Base-by-base conservation (phyloP, 2,329 filamentous ascomycete species). In the Aspergillus pseudotamarii region DNA sequence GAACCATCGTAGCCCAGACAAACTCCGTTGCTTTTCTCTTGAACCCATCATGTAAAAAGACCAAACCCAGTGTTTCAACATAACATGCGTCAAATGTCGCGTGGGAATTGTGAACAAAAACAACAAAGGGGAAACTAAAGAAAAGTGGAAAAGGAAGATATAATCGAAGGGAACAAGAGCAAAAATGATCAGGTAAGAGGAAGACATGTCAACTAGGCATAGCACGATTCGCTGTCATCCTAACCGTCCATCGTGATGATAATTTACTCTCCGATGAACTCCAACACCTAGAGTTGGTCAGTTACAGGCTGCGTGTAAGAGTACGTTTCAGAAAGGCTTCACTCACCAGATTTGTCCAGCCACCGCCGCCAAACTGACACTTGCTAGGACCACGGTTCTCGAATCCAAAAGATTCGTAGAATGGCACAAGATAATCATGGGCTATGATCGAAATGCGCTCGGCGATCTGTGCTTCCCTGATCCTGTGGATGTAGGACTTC, bases 321-420 rank as follows among this genome's bases (percentile, higher is more conserved):
- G 48, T 30, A n/a, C 12, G 11, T 30, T 50, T 34, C 10, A 23
- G 19, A 14, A 6, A 45, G 14, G 16, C 28, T 43, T 48, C 23
- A 67, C 83, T 76, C 76, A 93, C 91, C 91, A 97, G 88, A 75
- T 95, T 89, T 69, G 87, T 84, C 93, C 93, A 97, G 21, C 88
- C 89, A 36, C 92, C 91, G 43, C 92, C 92, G 23, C 89, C 91
- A 78, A 93, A 93, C 62, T 86, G 82, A 57, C 87, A 89, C 64
- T 86, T 80, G 76, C 92, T 95, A 57, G 83, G 80, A 0, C 93
- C 92, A 34, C 84, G 78, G 69, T 89, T 86, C 68, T 81, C 81
- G 75, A 95, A 97, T 0, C 92, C 88, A 68, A 92, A 85, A n/a
- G 84, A 84, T 74, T 89, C 85, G 75, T 96, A 97, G 75, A 91